Percentiles rank a stretch among this genome's conserved stretches.
Conservation (phyloP, 768 basidiomycete genomes). For the Candolleomyces efflorescens region DNA sequence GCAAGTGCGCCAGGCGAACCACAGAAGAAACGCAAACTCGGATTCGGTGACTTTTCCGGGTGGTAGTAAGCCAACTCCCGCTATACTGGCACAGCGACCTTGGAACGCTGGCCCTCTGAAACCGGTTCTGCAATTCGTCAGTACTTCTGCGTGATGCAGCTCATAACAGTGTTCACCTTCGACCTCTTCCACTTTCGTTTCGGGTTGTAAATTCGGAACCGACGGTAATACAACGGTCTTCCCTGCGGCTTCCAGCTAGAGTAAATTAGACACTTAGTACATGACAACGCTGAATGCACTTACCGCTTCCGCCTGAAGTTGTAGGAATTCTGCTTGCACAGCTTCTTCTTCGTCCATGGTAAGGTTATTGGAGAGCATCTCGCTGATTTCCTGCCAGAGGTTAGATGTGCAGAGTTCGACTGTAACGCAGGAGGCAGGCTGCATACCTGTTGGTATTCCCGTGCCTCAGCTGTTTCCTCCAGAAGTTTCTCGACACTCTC, state of each 20-base stretch:
- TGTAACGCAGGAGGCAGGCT: no score
- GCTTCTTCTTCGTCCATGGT: slow-evolving; percentile 91
- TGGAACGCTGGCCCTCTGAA: slow-evolving; percentile 13
- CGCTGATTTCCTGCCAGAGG: slow-evolving; percentile 75
- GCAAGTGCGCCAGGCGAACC: slow-evolving; percentile 35
- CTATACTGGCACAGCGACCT: slow-evolving; percentile 32
- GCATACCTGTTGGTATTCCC: slow-evolving; percentile 81
- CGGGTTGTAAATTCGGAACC: slow-evolving; percentile 46
- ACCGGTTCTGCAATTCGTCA: background rate
- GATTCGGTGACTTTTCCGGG: slow-evolving; percentile 88
- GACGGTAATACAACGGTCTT: slow-evolving; percentile 44
- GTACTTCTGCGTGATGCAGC: background rate
- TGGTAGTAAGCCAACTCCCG: slow-evolving; percentile 43
- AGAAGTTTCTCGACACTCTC: slow-evolving; percentile 93
- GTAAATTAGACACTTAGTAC: slow-evolving; percentile 3
- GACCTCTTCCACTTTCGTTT: slow-evolving; percentile 12
- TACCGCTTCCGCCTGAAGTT: slow-evolving; percentile 63
- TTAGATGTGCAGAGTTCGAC: background rate
- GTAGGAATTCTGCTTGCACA: slow-evolving; percentile 77
- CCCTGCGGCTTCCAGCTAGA: slow-evolving; percentile 26
- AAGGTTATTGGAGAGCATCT: slow-evolving; percentile 78
- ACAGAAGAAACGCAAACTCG: slow-evolving; percentile 79
- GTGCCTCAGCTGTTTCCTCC: slow-evolving; percentile 89
- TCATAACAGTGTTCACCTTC: slow-evolving; percentile 24
- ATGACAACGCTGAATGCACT: slow-evolving; percentile 18